phyloP scores from a whole-genome alignment of 805 yeast genomes.

The Metschnikowia corniflorae region DNA sequence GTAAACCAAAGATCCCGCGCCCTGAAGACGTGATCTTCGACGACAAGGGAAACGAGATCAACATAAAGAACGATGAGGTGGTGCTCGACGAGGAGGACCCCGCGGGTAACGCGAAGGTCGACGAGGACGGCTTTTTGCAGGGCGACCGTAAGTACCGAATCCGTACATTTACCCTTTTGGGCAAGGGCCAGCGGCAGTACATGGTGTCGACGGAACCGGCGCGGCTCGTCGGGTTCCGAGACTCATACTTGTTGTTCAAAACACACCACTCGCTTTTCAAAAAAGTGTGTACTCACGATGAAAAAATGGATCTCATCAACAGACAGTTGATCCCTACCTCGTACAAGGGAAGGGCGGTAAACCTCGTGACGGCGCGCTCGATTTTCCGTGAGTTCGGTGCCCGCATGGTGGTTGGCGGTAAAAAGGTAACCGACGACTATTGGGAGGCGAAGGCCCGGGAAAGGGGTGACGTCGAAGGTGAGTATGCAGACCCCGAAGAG shows the following conservation, averaged over 20 bases:
- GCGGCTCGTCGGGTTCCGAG: conserved; percentile 89
- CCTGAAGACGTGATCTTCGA: conserved; percentile 48
- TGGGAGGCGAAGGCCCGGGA: conserved; percentile 61
- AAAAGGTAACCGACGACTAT: conserved; percentile 81
- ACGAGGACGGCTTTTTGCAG: conserved; percentile 57
- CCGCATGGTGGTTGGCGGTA: conserved; percentile 73
- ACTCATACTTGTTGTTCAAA: conserved; percentile 84
- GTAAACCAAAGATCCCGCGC: conserved; percentile 36
- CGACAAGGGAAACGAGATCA: conserved; percentile 64
- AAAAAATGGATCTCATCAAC: conserved; percentile 77
- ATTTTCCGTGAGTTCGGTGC: conserved; percentile 92
- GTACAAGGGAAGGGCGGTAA: conserved; percentile 85
- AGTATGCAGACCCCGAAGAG: conserved; percentile 57
- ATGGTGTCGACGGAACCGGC: conserved; percentile 98
- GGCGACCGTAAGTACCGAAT: conserved; percentile 76
- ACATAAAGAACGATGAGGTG: conserved; percentile 72
- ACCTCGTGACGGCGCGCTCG: conserved; percentile 86
- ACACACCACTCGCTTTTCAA: conserved; percentile 76
- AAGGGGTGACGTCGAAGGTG: conserved; percentile 68
- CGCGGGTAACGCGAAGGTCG: conserved; percentile 74
- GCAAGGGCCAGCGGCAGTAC: conserved; percentile 67
- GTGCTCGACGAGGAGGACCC: conserved; percentile 67
- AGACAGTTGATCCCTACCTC: conserved; percentile 83
- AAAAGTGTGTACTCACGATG: conserved; percentile 67
- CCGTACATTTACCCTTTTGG: conserved; percentile 60